Evolutionary conservation across 2,329 filamentous ascomycete genomes (phyloP).

Genomic region (Pestalotiopsis sp.): DNA sequence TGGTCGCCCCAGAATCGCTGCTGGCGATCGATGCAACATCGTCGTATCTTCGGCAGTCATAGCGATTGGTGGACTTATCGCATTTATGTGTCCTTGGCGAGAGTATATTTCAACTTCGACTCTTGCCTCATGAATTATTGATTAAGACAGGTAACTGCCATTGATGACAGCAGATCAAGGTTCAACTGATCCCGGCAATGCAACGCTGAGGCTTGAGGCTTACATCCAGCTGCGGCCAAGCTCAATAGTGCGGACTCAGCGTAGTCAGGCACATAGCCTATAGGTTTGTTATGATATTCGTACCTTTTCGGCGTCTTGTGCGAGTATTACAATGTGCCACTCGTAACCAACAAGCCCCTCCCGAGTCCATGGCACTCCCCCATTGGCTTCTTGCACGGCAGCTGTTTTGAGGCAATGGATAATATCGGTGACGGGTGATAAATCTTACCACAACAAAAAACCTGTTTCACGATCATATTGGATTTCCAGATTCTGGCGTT

Average conservation of each 20-base stretch:
- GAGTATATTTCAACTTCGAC: constrained; percentile 3
- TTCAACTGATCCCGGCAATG: neutral
- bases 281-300: neutral
- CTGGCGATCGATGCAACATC: neutral
- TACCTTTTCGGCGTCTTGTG: neutral
- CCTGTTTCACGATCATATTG: neutral
- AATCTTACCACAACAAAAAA: neutral
- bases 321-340: neutral
- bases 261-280: neutral
- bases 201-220: neutral
- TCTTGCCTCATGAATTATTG: neutral
- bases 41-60: neutral
- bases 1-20: neutral
- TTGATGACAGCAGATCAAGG: neutral
- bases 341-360: neutral
- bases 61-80: constrained; percentile 1
- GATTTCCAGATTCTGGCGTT: neutral
- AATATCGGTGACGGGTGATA: neutral
- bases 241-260: neutral
- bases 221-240: neutral
- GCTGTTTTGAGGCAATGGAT: neutral
- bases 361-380: neutral
- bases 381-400: neutral
- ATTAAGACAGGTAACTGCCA: neutral
- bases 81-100: neutral